phyloP scores from a whole-genome alignment of 1,139 yeast species.

The Suhomyces coccinellae region DNA sequence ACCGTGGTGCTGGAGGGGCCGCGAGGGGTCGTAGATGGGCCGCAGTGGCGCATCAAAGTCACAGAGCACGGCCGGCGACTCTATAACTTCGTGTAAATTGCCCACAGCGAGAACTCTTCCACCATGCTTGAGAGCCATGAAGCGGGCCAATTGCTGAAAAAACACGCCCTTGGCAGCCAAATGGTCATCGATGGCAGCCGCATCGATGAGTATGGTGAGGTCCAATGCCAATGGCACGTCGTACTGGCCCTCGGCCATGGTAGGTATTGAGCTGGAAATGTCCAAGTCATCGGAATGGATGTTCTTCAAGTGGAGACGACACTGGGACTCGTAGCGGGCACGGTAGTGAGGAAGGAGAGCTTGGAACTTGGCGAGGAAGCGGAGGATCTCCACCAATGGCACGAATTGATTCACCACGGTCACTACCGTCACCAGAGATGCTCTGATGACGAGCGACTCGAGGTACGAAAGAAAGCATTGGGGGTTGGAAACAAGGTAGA shows the following conservation, averaged over 20 bases:
- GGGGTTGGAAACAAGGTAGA: constrained; percentile 26
- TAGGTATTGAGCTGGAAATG: neutral
- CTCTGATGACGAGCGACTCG: constrained; percentile 14
- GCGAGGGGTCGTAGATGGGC: constrained; percentile 13
- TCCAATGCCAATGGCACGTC: constrained; percentile 23
- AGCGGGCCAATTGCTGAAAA: constrained; percentile 56
- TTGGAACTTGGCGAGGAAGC: constrained; percentile 13
- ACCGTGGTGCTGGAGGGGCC: constrained; percentile 4
- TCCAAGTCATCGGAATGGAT: constrained; percentile 7
- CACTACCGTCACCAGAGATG: constrained; percentile 14
- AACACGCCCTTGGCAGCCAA: constrained; percentile 24
- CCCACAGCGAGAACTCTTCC: constrained; percentile 30
- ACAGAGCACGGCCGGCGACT: constrained; percentile 4
- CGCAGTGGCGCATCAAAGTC: constrained; percentile 1
- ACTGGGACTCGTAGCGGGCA: neutral
- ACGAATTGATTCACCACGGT: constrained; percentile 17
- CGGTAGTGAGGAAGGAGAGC: neutral
- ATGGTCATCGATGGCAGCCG: constrained; percentile 18
- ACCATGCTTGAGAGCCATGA: constrained; percentile 47
- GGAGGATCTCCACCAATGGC: constrained; percentile 17
- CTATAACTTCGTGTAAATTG: constrained; percentile 10
- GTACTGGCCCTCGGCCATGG: constrained; percentile 18
- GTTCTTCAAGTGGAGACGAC: constrained; percentile 7
- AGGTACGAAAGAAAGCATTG: constrained; percentile 23
- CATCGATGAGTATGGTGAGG: constrained; percentile 21